Evolutionary conservation across 192 early-diverging fungal genomes (phyloP), one percentile per base, ranked within the genome.

Genomic region (Backusella psychrophila): DNA sequence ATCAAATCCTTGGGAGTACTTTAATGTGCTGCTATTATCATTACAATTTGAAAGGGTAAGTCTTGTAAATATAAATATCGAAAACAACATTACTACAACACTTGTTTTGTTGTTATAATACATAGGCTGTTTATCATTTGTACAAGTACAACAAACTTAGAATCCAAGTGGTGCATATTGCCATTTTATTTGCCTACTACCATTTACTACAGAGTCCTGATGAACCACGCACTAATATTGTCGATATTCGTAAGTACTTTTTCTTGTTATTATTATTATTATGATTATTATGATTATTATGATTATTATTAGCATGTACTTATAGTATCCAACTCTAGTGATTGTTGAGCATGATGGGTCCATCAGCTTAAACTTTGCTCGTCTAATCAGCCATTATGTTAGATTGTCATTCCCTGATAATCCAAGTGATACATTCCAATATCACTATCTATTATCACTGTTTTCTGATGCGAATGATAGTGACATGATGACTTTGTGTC

Each of bases 101-200:
- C 31, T 31, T 31, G 31, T 31, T 31, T 31, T 31, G 2, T 31
- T 31, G 2, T 33, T 33, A 33, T 33, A 33, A 0, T 33, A 33
- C 33, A 33, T 69, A 69, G 44, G 42, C n/a, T 68, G 84, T 97
- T 17, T 81, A 90, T 63, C 93, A 94, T 68, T 85, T 97, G 35
- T 85, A 86, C 44, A 88, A 89, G 71, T 74, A 85, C n/a, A 90
- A 88, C 23, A 81, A 77, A 3, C 93, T 86, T 80, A 81, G 86
- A 23, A 79, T 95, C 14, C 96, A 99, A 73, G 96, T 94, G 12
- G 90, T 99, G 14, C 97, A 99, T 75, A 92, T 98, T 83, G 95
- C 93, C 26, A 90, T 97, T 49, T 87, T 91, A 2, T 80, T 97
- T 81, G 92, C 89, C 1, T 90, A 93, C 80, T 89, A 92, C 74